Conservation (phyloP, 768 basidiomycete species). For the Antrodiella citrinella region DNA sequence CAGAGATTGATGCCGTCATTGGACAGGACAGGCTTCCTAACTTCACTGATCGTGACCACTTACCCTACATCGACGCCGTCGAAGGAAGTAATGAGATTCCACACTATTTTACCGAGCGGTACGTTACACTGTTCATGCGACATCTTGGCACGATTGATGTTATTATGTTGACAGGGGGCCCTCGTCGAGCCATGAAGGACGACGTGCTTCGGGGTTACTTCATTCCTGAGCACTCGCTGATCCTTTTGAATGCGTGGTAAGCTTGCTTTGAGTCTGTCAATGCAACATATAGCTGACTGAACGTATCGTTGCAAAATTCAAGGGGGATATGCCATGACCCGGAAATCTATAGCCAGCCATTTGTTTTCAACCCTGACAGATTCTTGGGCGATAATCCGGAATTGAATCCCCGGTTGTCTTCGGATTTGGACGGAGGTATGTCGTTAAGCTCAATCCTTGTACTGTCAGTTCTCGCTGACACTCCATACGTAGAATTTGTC, state of each 20-base stretch:
- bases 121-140: neutral
- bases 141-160: slow-evolving; percentile 7
- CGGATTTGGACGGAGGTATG: slow-evolving; percentile 12
- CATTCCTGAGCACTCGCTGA: slow-evolving; percentile 1
- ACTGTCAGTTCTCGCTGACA: neutral
- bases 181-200: slow-evolving; percentile 1
- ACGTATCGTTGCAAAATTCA: slow-evolving; percentile 23
- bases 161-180: slow-evolving; percentile 22
- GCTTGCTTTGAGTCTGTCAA: neutral
- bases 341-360: slow-evolving; percentile 21
- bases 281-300: neutral
- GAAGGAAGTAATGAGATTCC: slow-evolving; percentile 16
- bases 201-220: neutral
- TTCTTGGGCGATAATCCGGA: slow-evolving; percentile 8
- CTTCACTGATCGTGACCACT: slow-evolving; percentile 10
- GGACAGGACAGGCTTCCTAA: slow-evolving; percentile 14
- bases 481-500: slow-evolving; percentile 2
- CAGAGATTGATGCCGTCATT: slow-evolving; percentile 24
- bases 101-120: slow-evolving; percentile 1
- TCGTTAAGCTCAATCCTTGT: neutral
- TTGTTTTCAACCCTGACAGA: slow-evolving; percentile 25
- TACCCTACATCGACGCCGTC: slow-evolving; percentile 23
- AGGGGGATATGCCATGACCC: slow-evolving; percentile 37
- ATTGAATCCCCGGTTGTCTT: slow-evolving; percentile 5
- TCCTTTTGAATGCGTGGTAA: slow-evolving; percentile 12